A percentile compares a stretch with the other conserved stretches of the same genome.
These are phyloP conservation scores for Aspergillus nidulans DNA, from an alignment of 495 filamentous ascomycete species.

Conservation along the genomic window DNA sequence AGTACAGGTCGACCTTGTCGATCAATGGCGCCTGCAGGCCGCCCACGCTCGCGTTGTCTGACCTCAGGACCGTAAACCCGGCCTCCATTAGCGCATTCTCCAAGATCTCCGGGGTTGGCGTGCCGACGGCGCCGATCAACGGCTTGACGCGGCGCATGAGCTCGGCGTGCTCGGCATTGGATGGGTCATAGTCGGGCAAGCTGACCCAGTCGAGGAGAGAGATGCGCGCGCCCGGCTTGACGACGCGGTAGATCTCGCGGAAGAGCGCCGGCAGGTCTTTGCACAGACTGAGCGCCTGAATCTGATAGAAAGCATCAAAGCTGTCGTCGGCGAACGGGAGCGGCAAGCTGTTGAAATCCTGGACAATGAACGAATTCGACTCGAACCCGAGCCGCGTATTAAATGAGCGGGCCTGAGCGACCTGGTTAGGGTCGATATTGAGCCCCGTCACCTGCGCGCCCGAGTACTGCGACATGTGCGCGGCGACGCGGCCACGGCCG, in stretches of 20 bases:
- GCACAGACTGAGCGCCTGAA: conserved; percentile 58
- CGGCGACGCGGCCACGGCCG: conserved; percentile 56
- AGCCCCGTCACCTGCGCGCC: conserved; percentile 55
- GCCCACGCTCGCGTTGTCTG: conserved; percentile 55
- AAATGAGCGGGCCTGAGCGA: conserved; percentile 52
- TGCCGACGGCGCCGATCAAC: conserved; percentile 59
- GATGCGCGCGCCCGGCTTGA: conserved; percentile 55
- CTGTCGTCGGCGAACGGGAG: conserved; percentile 51
- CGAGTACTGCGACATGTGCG: conserved; percentile 54
- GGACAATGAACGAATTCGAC: conserved; percentile 49
- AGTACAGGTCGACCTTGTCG: conserved; percentile 57
- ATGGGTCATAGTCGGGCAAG: conserved; percentile 50
- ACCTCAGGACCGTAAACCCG: conserved; percentile 50
- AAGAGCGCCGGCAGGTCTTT: conserved; percentile 51
- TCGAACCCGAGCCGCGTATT: conserved; percentile 43
- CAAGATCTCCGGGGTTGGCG: conserved; percentile 51
- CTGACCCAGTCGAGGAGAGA: conserved; percentile 59
- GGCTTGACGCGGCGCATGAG: conserved; percentile 61
- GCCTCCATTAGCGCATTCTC: conserved; percentile 48
- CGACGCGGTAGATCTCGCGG: conserved; percentile 50
- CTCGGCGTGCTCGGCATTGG: conserved; percentile 49
- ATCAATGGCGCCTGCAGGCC: conserved; percentile 57
- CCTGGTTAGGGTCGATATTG: conserved; percentile 60
- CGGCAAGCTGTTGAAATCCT: conserved; percentile 56
- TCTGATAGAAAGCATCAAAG: conserved; percentile 63